Evolutionary conservation across 306 rosid species (phyloP), one percentile per base, ranked within the genome.

Genomic region (Fragaria iinumae): DNA sequence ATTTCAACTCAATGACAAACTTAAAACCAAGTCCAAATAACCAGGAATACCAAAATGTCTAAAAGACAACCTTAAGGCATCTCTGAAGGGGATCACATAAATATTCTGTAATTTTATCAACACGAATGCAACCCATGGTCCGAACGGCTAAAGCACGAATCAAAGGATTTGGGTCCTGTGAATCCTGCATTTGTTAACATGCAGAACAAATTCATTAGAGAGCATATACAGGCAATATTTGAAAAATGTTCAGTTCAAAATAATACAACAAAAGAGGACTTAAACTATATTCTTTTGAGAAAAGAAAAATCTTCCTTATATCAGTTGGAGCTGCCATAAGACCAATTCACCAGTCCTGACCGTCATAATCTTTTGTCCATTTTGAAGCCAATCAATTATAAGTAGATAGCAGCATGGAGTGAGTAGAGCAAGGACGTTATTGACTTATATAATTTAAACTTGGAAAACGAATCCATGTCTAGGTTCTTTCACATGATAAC

Each of bases 121-220:
- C 99, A 12, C 99, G 99, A 81, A 96, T 96, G 86, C 99, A 96
- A 64, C 99, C 99, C 99, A 96, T 96, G 68, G 99, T 96, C 82
- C 99, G 84, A 52, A 96, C 99, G 25, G 99, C 99, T 84, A 96
- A 86, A 60, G 99, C 99, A 55, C 99, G 98, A 79, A 96, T 96
- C 75, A 96, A 82, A 65, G 99, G 99, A 86, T 96, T 96, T 77
- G 99, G 98, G 83, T 96, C 99, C 81, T 92, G 99, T 55, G 99
- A 96, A 86, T 96, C 99, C 99, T 96, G 91, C 77, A 32, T 34
- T 85, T 52, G 66, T 76, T 75, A 79, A 73, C 65, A 79, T 50
- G 18, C 43, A 36, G 3, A 11, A 72, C 2, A 49, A 64, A 47
- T 49, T 32, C 49, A 64, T 49, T 57, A 47, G 36, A 79, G 73